Base-by-base conservation (phyloP, 2,329 filamentous ascomycete species). In the Didymella exigua region DNA sequence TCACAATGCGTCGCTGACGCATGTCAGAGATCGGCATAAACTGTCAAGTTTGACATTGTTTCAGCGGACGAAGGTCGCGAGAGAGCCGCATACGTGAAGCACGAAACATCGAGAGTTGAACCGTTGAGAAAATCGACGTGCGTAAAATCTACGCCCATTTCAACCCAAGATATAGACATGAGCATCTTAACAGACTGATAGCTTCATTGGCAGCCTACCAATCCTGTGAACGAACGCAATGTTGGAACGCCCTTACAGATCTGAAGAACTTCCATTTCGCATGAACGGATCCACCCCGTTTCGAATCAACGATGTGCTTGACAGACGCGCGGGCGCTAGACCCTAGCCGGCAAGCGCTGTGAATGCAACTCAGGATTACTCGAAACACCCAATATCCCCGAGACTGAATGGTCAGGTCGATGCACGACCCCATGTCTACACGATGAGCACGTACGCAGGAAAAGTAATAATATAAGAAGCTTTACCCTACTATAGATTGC, bases 11-110 rank as follows among this genome's bases (percentile, higher is more conserved):
- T 31, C 18, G 42, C 24, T 30, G 16, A 27, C 18, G 11, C n/a
- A 40, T 10, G 19, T 38, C 26, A 23, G n/a, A 38, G 27, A 5
- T 37, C 41, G 29, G 52, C 46, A 50, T 55, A 13, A 55, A 5
- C 18, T 42, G 47, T 50, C 46, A 47, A 30, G 46, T 55, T 50
- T 55, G 46, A 55, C 13, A 5, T 13, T 31, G 52, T 55, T 47
- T 55, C 52, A 55, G 40, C 41, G n/a, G 7, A 27, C 7, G 16
- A 29, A 36, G 36, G 43, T 42, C 33, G 18, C 16, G 21, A 27
- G 41, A 33, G 27, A 44, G 51, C 46, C 30, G 52, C 41, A 29
- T 14, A 50, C 19, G 11, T 37, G 16, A 16, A 27, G 13, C 14
- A 7, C n/a, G 11, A 40, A 45, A 31, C 19, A 19, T 6, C n/a